phyloP scores from a whole-genome alignment of 202 grass and related monocot species.

The Musa balbisiana region DNA sequence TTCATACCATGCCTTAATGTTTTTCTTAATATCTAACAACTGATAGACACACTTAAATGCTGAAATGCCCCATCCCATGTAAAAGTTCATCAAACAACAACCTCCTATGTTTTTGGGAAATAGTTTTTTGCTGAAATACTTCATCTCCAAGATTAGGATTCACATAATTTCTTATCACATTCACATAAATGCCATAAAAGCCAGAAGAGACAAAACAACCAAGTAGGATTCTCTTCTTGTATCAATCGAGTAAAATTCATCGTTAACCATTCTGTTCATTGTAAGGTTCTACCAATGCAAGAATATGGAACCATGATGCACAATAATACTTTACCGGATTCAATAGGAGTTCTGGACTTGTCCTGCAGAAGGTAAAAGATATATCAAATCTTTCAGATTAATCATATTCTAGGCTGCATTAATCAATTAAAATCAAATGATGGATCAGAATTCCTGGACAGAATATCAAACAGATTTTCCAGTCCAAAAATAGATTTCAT shows the following conservation, averaged over 20 bases:
- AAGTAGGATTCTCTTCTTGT: neutral
- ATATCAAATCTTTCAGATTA: slow-evolving; percentile 26
- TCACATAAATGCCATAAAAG: neutral
- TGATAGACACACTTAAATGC: neutral
- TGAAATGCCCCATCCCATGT: neutral
- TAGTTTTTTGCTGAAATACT: neutral
- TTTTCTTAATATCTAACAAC: neutral
- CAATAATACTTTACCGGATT: slow-evolving; percentile 55
- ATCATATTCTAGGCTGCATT: neutral
- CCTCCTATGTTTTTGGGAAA: too few species aligned
- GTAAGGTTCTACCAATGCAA: neutral
- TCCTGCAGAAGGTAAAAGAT: slow-evolving; percentile 43
- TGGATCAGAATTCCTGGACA: neutral
- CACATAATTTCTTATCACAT: neutral
- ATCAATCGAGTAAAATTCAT: neutral
- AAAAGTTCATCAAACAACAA: neutral
- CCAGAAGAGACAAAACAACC: neutral
- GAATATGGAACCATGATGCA: neutral
- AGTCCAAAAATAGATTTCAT: too few species aligned
- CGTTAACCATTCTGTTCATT: neutral
- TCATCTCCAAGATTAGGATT: neutral
- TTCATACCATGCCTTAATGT: neutral
- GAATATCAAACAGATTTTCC: too few species aligned
- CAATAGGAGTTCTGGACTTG: slow-evolving; percentile 72
- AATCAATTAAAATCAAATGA: neutral